Conservation (phyloP, 208 protist genomes). For the Trypanosomatidae sp. region DNA sequence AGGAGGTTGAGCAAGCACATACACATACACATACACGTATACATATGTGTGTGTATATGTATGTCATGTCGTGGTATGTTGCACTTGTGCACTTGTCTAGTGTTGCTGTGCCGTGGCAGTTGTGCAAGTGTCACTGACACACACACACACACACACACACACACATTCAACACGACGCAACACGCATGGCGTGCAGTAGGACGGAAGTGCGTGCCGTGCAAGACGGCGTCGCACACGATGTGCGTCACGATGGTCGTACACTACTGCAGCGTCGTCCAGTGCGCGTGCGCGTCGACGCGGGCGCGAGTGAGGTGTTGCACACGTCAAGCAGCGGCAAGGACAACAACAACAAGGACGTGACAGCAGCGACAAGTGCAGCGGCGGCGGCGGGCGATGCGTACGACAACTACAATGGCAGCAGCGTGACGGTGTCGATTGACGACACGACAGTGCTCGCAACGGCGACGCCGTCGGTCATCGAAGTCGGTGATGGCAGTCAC, state of each 20-base stretch:
- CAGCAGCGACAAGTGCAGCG: no score
- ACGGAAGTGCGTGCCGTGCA: slow-evolving; percentile 58
- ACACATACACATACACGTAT: slow-evolving; percentile 5
- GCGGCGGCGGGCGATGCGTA: no score
- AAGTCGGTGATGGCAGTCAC: slow-evolving; percentile 15
- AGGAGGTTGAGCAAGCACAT: slow-evolving; percentile 1
- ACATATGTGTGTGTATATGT: neutral
- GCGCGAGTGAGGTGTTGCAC: neutral
- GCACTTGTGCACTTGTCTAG: no score
- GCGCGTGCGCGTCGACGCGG: slow-evolving; percentile 5
- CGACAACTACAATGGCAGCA: slow-evolving; percentile 34
- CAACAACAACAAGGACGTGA: no score
- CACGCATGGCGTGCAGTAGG: no score
- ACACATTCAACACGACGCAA: no score
- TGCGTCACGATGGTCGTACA: slow-evolving; percentile 60
- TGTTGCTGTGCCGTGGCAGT: no score
- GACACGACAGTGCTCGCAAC: slow-evolving; percentile 50
- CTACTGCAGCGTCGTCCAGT: slow-evolving; percentile 65
- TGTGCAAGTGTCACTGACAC: no score
- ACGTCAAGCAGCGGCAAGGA: no score
- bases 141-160: no score
- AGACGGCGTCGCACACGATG: slow-evolving; percentile 45
- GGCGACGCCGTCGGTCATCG: slow-evolving; percentile 41
- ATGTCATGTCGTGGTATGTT: neutral
- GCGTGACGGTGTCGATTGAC: slow-evolving; percentile 34